Evolutionary conservation across 108 stramenopile species (phyloP).

Genomic region (Bacterosira constricta): DNA sequence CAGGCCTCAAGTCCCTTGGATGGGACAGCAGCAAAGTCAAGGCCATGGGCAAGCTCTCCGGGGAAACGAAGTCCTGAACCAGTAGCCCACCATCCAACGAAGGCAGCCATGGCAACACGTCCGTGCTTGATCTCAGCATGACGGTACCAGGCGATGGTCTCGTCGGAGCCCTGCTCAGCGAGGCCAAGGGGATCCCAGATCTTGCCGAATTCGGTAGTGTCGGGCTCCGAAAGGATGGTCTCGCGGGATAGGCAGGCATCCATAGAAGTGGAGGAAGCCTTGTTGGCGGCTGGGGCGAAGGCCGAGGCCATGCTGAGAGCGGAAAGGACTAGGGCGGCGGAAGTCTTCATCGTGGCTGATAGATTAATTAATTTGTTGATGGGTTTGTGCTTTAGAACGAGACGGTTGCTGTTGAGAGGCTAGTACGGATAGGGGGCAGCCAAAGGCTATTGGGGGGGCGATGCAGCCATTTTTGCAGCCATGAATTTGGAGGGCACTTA

Average conservation of each 20-base stretch:
- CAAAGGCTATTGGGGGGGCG: no score
- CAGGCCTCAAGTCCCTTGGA: constrained; percentile 81
- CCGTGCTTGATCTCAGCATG: constrained; percentile 85
- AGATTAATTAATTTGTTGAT: background rate
- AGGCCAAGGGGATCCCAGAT: constrained; percentile 82
- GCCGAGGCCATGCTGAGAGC: constrained; percentile 40
- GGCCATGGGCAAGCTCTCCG: constrained; percentile 69
- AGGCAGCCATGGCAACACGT: constrained; percentile 85
- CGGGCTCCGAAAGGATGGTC: constrained; percentile 65
- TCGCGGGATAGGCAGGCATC: constrained; percentile 42
- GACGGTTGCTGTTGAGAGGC: no score
- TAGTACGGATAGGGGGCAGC: no score
- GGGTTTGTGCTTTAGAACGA: no score
- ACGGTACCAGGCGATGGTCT: constrained; percentile 81
- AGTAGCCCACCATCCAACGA: constrained; percentile 78
- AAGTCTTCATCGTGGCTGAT: constrained; percentile 16
- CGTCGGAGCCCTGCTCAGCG: constrained; percentile 69
- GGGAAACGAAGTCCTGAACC: constrained; percentile 74
- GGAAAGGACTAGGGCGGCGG: constrained; percentile 38
- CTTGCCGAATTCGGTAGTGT: constrained; percentile 69
- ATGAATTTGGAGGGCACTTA: no score
- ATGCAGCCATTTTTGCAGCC: no score
- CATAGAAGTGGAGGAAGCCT: constrained; percentile 29
- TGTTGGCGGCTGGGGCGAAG: constrained; percentile 38
- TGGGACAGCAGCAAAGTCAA: constrained; percentile 66